Base-by-base conservation (phyloP, 805 yeast genomes). In the Candida pseudofarinosa region DNA sequence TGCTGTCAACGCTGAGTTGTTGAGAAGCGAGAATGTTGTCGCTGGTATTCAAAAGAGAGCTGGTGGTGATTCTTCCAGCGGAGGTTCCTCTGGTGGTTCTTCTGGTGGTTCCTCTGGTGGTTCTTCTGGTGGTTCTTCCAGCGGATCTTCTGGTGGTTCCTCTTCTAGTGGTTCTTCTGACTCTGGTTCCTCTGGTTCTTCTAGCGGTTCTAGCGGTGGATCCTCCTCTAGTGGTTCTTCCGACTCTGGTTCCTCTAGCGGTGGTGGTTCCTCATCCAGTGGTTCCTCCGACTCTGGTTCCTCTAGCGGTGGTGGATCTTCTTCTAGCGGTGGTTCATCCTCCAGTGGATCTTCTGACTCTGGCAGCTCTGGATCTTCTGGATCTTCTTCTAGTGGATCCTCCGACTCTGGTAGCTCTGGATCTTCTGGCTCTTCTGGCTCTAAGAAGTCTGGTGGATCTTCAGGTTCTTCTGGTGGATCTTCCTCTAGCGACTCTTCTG, bases 1-100 rank as follows among this genome's bases (percentile, higher is more conserved):
- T 38, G 38, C 49, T n/a, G 42, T 42, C 32, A 43, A 45, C 28
- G 51, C 49, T 17, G 28, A 23, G 28, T 23, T 23, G 18, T 19
- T 33, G 28, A 39, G 33, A 19, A 43, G 31, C 20, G 47, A 36
- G 30, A 23, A 41, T 3, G 33, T 33, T 3, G 37, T 30, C 19
- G 14, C 42, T 15, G 42, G 39, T 19, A 20, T 40, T 19, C 15
- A 33, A 13, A 35, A 15, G 14, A 15, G 31, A 12, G 18, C 33
- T 15, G 38, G 30, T 12, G 36, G 20, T 35, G 35, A n/a, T 32
- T 6, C 6, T 13, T n/a, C 17, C 13, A 7, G 13, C 13, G 36
- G 39, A 19, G 39, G 33, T 35, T 41, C 44, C 16, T 17, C 38
- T 28, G 35, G 35, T 32, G 35, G n/a, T 13, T n/a, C 17, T 32